Conservation (phyloP, 2,329 filamentous ascomycete species). For the Macroventuria anomochaeta region DNA sequence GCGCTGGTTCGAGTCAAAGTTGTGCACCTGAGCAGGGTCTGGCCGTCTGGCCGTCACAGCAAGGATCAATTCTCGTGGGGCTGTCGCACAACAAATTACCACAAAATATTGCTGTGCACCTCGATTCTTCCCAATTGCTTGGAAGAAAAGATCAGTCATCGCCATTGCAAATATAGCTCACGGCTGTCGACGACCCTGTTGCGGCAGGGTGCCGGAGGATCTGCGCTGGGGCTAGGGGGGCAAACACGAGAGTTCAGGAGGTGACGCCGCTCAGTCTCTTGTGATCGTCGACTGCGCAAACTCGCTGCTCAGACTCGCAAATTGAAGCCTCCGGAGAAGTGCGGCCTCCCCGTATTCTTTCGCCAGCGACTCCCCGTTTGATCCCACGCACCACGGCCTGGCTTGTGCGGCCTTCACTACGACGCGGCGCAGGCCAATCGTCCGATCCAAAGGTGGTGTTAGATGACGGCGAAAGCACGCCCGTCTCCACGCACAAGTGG, state of each 20-base stretch:
- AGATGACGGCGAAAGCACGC: conserved; percentile 45
- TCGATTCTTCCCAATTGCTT: not conserved
- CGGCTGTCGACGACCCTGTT: conserved; percentile 1
- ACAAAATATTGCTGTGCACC: conserved; percentile 2
- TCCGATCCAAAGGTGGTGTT: conserved; percentile 20
- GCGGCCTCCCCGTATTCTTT: conserved; percentile 4
- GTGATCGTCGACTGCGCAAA: not conserved
- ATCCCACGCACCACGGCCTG: conserved; percentile 27
- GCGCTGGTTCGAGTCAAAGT: not conserved
- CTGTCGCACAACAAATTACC: conserved; percentile 7
- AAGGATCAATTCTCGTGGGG: conserved; percentile 7
- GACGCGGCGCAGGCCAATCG: conserved; percentile 35
- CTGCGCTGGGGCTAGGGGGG: conserved; percentile 19
- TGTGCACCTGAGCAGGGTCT: not conserved
- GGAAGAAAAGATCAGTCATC: not conserved
- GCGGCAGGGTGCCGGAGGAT: conserved; percentile 22
- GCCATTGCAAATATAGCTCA: not conserved
- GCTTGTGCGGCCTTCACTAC: conserved; percentile 35
- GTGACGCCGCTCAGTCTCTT: conserved; percentile 9
- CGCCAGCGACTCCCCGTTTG: not conserved
- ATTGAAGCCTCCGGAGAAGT: not conserved
- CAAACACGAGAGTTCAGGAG: conserved; percentile 5
- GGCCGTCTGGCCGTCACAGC: not conserved
- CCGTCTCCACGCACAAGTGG: conserved; percentile 38
- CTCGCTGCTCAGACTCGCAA: not conserved